A percentile compares a stretch with the other conserved stretches of the same genome.
Evolutionary conservation across 2,329 filamentous ascomycete species (phyloP).

Genomic region (Parasarocladium wereldwijsianum): DNA sequence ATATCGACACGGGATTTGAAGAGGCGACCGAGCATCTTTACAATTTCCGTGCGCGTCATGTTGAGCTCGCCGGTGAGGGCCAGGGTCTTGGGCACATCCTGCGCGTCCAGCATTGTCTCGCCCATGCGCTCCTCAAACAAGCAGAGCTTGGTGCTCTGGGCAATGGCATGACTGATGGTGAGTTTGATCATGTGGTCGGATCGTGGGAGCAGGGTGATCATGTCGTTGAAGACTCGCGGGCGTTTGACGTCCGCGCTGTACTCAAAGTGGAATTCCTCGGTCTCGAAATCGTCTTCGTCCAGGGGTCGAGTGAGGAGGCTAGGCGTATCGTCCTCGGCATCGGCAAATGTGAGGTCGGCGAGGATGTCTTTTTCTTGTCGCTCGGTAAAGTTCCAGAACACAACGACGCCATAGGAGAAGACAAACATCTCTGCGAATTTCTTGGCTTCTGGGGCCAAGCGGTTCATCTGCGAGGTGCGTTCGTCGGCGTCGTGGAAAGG

Average conservation of each 20-base stretch:
- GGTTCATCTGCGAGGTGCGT: conserved; percentile 36
- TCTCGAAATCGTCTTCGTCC: conserved; percentile 85
- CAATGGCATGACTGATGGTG: conserved; percentile 92
- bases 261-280: conserved; percentile 96
- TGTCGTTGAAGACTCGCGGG: conserved; percentile 93
- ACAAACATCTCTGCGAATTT: conserved; percentile 91
- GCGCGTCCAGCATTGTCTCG: conserved; percentile 81
- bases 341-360: conserved; percentile 83
- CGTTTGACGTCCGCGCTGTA: conserved; percentile 78
- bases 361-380: conserved; percentile 92
- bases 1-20: conserved; percentile 95
- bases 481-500: conserved; percentile 20
- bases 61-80: conserved; percentile 82
- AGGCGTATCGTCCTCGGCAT: conserved; percentile 44
- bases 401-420: conserved; percentile 91
- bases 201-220: conserved; percentile 88
- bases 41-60: conserved; percentile 83
- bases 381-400: conserved; percentile 98
- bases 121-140: conserved; percentile 96
- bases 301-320: conserved; percentile 67
- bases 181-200: conserved; percentile 98
- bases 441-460: conserved; percentile 55
- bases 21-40: conserved; percentile 76
- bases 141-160: conserved; percentile 89
- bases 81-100: conserved; percentile 78